A percentile compares a stretch with the other conserved stretches of the same genome.
Evolutionary conservation across 345 rosid genomes (phyloP).

Genomic region (Euphorbia lathyris): DNA sequence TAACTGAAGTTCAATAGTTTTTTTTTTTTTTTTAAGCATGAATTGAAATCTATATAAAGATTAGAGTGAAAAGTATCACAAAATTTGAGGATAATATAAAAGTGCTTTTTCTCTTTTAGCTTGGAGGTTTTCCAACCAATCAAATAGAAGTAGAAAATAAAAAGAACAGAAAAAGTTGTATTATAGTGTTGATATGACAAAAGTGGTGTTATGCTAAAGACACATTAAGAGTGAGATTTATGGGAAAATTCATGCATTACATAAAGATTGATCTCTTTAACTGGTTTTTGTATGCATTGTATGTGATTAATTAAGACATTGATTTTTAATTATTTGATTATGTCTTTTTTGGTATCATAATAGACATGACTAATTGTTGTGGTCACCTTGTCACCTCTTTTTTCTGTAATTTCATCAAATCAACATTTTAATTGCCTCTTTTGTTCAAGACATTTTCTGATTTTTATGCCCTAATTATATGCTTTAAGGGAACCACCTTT

Average conservation of each 20-base stretch:
- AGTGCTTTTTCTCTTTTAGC: too few relatives aligned
- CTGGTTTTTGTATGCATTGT: conserved; percentile 24
- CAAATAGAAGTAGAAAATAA: neutral
- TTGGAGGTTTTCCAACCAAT: neutral
- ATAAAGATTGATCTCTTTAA: neutral
- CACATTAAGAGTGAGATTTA: conserved; percentile 10
- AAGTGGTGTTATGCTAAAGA: neutral
- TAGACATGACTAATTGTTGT: conserved; percentile 26
- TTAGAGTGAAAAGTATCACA: too few relatives aligned
- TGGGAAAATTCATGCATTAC: conserved; percentile 28
- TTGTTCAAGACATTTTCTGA: conserved; percentile 18
- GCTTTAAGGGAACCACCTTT: neutral
- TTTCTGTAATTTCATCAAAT: conserved; percentile 14
- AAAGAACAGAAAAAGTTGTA: neutral
- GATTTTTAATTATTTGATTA: conserved; percentile 28
- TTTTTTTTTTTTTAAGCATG: too few relatives aligned
- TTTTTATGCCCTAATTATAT: conserved; percentile 10
- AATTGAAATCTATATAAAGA: too few relatives aligned
- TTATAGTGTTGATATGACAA: neutral
- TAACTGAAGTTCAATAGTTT: too few relatives aligned
- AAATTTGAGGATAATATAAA: too few relatives aligned
- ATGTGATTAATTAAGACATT: conserved; percentile 15
- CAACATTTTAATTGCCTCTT: conserved; percentile 13
- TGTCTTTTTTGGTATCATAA: conserved; percentile 15
- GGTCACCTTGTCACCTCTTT: conserved; percentile 33